These are phyloP conservation scores for Penicillium digitatum DNA, from an alignment of 2,329 filamentous ascomycete species.

Conservation along the genomic window DNA sequence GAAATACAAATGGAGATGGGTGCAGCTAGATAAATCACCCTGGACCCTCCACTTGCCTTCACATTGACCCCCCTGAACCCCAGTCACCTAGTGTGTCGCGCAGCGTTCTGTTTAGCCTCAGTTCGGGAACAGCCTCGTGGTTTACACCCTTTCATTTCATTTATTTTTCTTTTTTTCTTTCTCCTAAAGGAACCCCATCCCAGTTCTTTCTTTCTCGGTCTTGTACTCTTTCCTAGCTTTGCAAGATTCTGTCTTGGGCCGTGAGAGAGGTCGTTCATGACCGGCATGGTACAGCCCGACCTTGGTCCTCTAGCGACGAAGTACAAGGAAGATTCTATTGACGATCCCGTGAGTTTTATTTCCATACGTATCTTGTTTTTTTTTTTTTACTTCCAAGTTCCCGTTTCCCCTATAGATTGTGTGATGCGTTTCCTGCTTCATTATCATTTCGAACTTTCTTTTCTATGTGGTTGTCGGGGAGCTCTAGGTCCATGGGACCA, in stretches of 20 bases:
- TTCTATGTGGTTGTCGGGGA: background rate
- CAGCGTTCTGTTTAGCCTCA: slow-evolving; percentile 25
- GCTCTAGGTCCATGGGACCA: background rate
- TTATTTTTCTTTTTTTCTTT: slow-evolving; percentile 12
- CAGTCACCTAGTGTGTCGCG: slow-evolving; percentile 26
- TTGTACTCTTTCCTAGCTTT: slow-evolving; percentile 4
- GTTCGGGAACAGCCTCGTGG: slow-evolving; percentile 20
- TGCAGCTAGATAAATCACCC: slow-evolving; percentile 41
- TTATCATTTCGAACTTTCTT: slow-evolving; percentile 25
- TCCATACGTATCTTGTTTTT: background rate
- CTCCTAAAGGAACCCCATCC: slow-evolving; percentile 9
- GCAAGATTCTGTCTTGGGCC: slow-evolving; percentile 20
- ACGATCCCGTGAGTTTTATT: slow-evolving; percentile 46
- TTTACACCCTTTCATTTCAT: slow-evolving; percentile 5
- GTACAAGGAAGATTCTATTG: slow-evolving; percentile 49
- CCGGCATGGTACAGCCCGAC: slow-evolving; percentile 45
- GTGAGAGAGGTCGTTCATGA: slow-evolving; percentile 35
- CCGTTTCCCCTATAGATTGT: background rate
- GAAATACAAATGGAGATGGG: slow-evolving; percentile 25
- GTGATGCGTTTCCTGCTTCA: slow-evolving; percentile 14
- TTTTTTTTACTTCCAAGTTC: background rate
- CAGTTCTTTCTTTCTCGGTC: slow-evolving; percentile 12
- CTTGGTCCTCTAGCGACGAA: slow-evolving; percentile 31
- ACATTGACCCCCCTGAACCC: slow-evolving; percentile 24
- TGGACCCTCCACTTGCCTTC: slow-evolving; percentile 37